Base-by-base conservation (phyloP, 257 asterid species). In the Solanum appendiculatum region DNA sequence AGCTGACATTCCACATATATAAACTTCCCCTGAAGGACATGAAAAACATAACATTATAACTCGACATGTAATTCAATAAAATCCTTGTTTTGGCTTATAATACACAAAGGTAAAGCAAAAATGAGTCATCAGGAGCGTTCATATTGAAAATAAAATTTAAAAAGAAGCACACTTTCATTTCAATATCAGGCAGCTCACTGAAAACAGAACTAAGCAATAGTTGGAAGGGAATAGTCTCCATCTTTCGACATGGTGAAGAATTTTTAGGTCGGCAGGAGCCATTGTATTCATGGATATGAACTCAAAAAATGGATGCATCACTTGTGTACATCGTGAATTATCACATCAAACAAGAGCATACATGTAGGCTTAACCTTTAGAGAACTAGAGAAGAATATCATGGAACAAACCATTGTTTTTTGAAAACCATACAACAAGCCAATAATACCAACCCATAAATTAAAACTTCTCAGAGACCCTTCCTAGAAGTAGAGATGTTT, bases 1-100 rank as follows among this genome's bases (percentile, higher is more conserved):
- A 0, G 93, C 95, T 5, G 98, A 93, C 98, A 94, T 94, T 86
- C 98, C 99, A 81, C 99, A 97, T 87, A 97, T 87, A 90, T 95
- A 95, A 82, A 97, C 98, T 91, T 97, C 99, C 89, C 99, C 99
- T 94, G 91, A 56, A 82, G 54, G 77, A 63, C 86, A 73, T 86
- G 44, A 48, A 34, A 39, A 85, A 9, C 3, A 34, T 18, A 29
- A 36, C 36, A 37, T 9, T 5, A 58, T n/a, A 39, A 37, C 14
- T 27, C 29, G 63, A 33, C n/a, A 58, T 58, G 78, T 0, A n/a
- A 84, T 73, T 51, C 39, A 13, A n/a, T 14, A 29, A 77, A 42
- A 25, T n/a, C 63, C 25, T 39, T 15, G 54, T n/a, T 39, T 40
- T 75, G 54, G 16, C 9, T 6, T 9, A 34, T 2, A 20, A 72